Evolutionary conservation across 2,329 filamentous ascomycete species (phyloP), one percentile per base, ranked within the genome.

Genomic region (Trichoderma afroharzianum): DNA sequence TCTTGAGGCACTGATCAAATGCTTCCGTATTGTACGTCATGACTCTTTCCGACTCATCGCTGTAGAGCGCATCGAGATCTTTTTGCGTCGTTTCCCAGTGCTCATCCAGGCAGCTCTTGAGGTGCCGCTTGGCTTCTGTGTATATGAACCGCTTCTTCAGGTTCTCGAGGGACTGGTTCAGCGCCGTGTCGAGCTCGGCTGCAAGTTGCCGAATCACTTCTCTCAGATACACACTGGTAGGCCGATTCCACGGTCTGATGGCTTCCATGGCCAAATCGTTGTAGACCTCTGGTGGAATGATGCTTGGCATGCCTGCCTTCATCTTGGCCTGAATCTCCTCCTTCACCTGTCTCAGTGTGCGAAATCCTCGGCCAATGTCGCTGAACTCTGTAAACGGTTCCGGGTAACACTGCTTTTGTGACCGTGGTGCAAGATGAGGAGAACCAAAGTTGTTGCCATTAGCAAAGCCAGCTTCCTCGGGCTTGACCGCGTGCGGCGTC

Each of bases 201-300:
- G 85, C 79, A 0, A 92, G 78, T 6, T 88, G 82, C 1, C 77
- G 74, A 70, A 88, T 84, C 0, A 87, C 86, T 6, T 82, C 78
- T 4, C 80, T 74, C 6, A 88, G 78, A 59, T 89, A 88, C 0
- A 76, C 81, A 0, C 84, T 77, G 61, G 90, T 82, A 0, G 89
- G 89, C 0, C 76, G 76, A 1, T 84, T 76, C 91, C 91, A 93
- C 1, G 88, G 85, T 8, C 79, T 77, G 1, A 92, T 86, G 0
- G 87, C 86, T n/a, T 87, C 80, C 18, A 84, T 81, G 59, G 87
- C 89, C 18, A 92, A 82, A 0, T 83, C 83, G 32, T 90, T 86
- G 26, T 90, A 88, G 0, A 91, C 89, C 47, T 88, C 86, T 0
- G 87, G 85, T 0, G 90, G 86, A 0, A 89, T 86, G 0, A 89